Conservation (phyloP, 1,284 basidiomycete species). For the Ustilago curta region DNA sequence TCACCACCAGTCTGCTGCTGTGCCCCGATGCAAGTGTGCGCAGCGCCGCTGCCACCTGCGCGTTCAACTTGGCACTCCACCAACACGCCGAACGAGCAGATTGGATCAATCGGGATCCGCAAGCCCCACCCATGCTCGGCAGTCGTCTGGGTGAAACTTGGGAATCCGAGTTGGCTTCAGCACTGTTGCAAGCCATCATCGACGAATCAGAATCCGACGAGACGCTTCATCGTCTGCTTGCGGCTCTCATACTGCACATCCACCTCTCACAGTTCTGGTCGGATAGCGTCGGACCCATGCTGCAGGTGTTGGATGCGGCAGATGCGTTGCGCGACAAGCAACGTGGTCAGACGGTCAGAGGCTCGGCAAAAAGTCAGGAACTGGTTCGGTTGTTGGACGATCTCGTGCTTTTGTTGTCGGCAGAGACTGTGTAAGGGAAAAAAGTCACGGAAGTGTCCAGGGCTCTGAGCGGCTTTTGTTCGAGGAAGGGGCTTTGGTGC, state of each 20-base stretch:
- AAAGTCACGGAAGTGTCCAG: not conserved
- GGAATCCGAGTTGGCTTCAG: constrained; percentile 84
- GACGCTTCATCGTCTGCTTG: constrained; percentile 76
- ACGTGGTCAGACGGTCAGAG: constrained; percentile 11
- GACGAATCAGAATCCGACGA: constrained; percentile 81
- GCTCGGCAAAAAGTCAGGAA: constrained; percentile 35
- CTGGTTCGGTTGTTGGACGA: constrained; percentile 28
- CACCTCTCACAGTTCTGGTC: constrained; percentile 74
- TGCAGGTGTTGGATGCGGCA: constrained; percentile 77
- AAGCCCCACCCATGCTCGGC: constrained; percentile 73
- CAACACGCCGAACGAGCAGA: constrained; percentile 37
- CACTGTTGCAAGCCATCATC: constrained; percentile 79
- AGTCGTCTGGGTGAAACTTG: constrained; percentile 75
- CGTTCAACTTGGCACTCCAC: constrained; percentile 77
- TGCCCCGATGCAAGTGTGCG: constrained; percentile 78
- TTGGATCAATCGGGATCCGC: constrained; percentile 47
- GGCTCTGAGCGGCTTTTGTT: not conserved
- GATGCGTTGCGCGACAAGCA: constrained; percentile 17
- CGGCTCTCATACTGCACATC: constrained; percentile 79
- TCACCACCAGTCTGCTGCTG: constrained; percentile 77
- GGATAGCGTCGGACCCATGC: constrained; percentile 76
- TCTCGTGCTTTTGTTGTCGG: constrained; percentile 23
- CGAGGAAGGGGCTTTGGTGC: not conserved
- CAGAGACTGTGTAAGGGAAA: constrained; percentile 1
- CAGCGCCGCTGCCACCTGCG: constrained; percentile 82